Base-by-base conservation (phyloP, 164 flowering plant species). In the Chloranthus sessilifolius region DNA sequence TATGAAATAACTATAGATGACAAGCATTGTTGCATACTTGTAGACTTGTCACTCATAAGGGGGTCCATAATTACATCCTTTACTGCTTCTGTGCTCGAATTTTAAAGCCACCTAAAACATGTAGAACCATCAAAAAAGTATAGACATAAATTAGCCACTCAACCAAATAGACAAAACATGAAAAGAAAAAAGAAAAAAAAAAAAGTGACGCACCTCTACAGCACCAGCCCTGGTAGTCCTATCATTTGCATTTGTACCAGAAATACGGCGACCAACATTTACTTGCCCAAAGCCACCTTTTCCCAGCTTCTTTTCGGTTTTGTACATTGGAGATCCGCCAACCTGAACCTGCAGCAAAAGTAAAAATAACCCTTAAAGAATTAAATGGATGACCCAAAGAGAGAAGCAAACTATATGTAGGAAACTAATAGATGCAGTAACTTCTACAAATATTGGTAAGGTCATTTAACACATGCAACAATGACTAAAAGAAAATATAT, bases 281-380 rank as follows among this genome's bases (percentile, higher is more conserved):
- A 88, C 97, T 60, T 88, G 97, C 14, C 97, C 95, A 70, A 85
- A 88, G 5, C 95, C 97, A 55, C 97, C 95, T 63, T 87, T 90
- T 2, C 97, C 97, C 14, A 86, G 67, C 66, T 86, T 86, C 58
- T 64, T 80, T 7, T 84, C 97, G 48, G 77, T 52, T 64, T 46
- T 68, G 58, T 86, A 86, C 21, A 56, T 2, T 24, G 97, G 95
- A 14, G 94, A 86, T 59, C 77, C 73, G 47, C 88, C 94, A 44
- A 92, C 94, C 55, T 74, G 81, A 9, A 92, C 87, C 98, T 92
- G 88, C 60, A 73, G 30, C 44, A 56, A 25, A 34, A 42, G n/a
- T n/a, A n/a, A n/a, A n/a, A n/a, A n/a, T n/a, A 29, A 26, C 36
- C 28, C n/a, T n/a, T n/a, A 41, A 42, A 41, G 7, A 44, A 26